Evolutionary conservation across 75 land plant species (phyloP), one percentile per base, ranked within the genome.

Genomic region (Azolla pinnata): DNA sequence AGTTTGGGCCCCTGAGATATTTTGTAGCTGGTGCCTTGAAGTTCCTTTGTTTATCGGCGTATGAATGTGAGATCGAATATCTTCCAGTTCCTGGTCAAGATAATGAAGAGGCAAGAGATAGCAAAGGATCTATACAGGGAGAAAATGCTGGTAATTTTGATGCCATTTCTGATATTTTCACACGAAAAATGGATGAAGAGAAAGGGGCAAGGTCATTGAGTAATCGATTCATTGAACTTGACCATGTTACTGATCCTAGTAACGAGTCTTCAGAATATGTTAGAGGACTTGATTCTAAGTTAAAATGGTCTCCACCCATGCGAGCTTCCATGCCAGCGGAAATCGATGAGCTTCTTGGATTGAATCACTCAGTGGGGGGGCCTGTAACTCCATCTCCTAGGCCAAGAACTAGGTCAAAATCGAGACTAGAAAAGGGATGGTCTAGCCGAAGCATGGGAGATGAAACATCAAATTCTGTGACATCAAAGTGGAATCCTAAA

Each of bases 181-280:
- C 12, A 4, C 16, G 54, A 1, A 29, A 27, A 3, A 52, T 23
- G 2, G 24, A 23, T 52, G 18, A 2, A 3, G n/a, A 2, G 17
- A 46, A 18, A 4, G 25, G 25, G 27, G 10, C 50, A 20, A 27
- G 54, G 10, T 24, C 25, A 14, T 12, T 25, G 54, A 1, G 12
- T 21, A 84, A 85, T 8, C 26, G 72, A 62, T 26, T 25, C 27
- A 9, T 25, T 26, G 10, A 35, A 17, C 67, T 78, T n/a, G 68
- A 71, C 54, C 74, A 75, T 57, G 70, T 73, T 29, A 70, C 62
- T 76, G n/a, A n/a, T n/a, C 84, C 92, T 44, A 74, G 68, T 63
- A 76, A 63, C 61, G 97, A 90, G 62, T 87, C 97, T 45, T 90
- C 97, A 38, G 88, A 83, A 21, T 79, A 71, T 73, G 90, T 90